A percentile compares a stretch with the other conserved stretches of the same genome.
Conservation (phyloP, 2,329 filamentous ascomycete species). For the Diplodia scrobiculata region DNA sequence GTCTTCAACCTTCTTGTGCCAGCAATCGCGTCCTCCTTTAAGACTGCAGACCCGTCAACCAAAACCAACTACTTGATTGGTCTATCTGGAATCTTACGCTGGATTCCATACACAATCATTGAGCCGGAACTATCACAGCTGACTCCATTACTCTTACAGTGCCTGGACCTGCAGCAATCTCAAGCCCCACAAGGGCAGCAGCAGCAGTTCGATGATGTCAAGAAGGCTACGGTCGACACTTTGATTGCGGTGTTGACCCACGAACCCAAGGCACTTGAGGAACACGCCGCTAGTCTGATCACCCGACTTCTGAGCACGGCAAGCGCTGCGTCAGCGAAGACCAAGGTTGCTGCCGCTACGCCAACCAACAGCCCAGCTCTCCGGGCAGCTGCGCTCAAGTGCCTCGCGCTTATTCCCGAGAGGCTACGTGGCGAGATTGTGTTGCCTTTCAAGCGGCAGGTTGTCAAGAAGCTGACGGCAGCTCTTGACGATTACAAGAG, state of each 20-base stretch:
- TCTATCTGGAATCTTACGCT: slow-evolving; percentile 62
- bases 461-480: slow-evolving; percentile 57
- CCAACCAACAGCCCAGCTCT: slow-evolving; percentile 46
- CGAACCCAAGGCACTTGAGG: slow-evolving; percentile 56
- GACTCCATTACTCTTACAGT: slow-evolving; percentile 63
- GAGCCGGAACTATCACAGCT: slow-evolving; percentile 61
- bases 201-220: slow-evolving; percentile 53
- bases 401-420: slow-evolving; percentile 52
- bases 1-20: slow-evolving; percentile 63
- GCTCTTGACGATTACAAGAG: slow-evolving; percentile 66
- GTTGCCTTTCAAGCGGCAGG: slow-evolving; percentile 59
- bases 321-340: slow-evolving; percentile 30
- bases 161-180: slow-evolving; percentile 56
- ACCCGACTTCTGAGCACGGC: slow-evolving; percentile 57
- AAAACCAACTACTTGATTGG: slow-evolving; percentile 67
- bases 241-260: slow-evolving; percentile 61
- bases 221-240: slow-evolving; percentile 62
- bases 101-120: slow-evolving; percentile 62
- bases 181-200: background rate
- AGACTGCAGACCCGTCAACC: slow-evolving; percentile 45
- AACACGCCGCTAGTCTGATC: slow-evolving; percentile 61
- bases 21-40: slow-evolving; percentile 57
- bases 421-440: slow-evolving; percentile 55
- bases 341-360: slow-evolving; percentile 26
- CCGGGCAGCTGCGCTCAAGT: slow-evolving; percentile 52